Base-by-base conservation (phyloP, 2,329 filamentous ascomycete species). In the Capronia americana region DNA sequence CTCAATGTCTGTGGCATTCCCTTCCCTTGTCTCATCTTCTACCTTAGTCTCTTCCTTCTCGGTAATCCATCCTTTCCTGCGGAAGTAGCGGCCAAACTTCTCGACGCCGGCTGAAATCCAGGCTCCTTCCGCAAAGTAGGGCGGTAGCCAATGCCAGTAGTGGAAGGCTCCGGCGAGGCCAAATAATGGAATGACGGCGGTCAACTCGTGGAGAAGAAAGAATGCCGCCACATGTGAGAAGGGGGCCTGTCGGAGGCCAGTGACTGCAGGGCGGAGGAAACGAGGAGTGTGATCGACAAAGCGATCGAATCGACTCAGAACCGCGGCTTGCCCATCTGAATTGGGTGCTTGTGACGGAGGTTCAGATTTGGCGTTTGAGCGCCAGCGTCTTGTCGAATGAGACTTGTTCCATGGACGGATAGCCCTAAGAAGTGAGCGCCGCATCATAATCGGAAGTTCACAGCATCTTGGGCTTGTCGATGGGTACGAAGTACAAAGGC, bases 191-290 rank as follows among this genome's bases (percentile, higher is more conserved):
- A 94, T 78, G 11, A 97, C 81, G 10, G 95, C 94, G 0, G 95
- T 98, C 53, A 97, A 77, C 78, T 99, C 95, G 81, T 99, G 95
- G 0, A 99, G 85, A 46, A 97, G 82, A 11, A 98, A 82, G 77
- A 99, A 99, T 0, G 94, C 89, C 1, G 90, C 87, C 50, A 96
- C 83, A 79, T 97, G 92, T 0, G 92, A 92, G 53, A 93, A 78
- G 0, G 95, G 95, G 0, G 93, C 93, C 63, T 86, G 84, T 64
- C 89, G 87, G 2, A 99, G 86, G 0, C 57, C 65, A 8, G 57
- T 63, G 20, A 73, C 57, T 11, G 67, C 65, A 24, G 65, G 68
- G 30, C 63, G 65, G 11, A 72, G 66, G 55, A 71, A 70, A 28
- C 60, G 63, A 14, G 71, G 71, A 30, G 66, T 71, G 24, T 69